phyloP scores from a whole-genome alignment of 2,329 filamentous ascomycete species.

The Ceratocystis colombiana region DNA sequence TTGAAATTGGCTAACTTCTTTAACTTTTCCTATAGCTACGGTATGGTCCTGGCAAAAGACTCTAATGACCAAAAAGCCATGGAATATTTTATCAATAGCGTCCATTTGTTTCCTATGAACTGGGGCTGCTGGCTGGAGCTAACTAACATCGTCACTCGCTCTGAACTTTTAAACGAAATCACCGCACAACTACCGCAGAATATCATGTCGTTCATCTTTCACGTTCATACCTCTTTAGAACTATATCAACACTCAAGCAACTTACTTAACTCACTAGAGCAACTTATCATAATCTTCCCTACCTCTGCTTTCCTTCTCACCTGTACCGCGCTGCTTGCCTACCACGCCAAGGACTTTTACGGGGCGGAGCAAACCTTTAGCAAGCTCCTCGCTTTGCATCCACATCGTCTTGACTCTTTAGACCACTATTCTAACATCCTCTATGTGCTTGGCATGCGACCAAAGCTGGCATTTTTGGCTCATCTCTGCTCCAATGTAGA shows the following conservation, averaged over 20 bases:
- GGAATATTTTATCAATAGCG: conserved; percentile 76
- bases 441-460: conserved; percentile 79
- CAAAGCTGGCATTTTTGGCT: conserved; percentile 84
- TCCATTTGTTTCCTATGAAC: conserved; percentile 85
- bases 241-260: conserved; percentile 75
- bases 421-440: conserved; percentile 97
- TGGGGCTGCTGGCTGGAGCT: conserved; percentile 97
- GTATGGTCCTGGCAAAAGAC: conserved; percentile 77
- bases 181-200: conserved; percentile 70
- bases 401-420: conserved; percentile 70
- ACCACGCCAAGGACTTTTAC: conserved; percentile 77
- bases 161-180: conserved; percentile 72
- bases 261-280: conserved; percentile 62
- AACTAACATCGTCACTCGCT: conserved; percentile 63
- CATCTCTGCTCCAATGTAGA: conserved; percentile 85
- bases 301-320: conserved; percentile 81
- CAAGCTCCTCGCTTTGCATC: conserved; percentile 65
- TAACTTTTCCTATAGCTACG: conserved; percentile 48
- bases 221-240: conserved; percentile 81
- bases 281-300: conserved; percentile 77
- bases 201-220: conserved; percentile 88
- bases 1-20: background rate
- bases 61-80: conserved; percentile 82
- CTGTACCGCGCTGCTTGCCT: conserved; percentile 75
- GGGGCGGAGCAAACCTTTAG: conserved; percentile 60